phyloP scores from a whole-genome alignment of 345 rosid genomes.

The Sisymbrium altissimum region DNA sequence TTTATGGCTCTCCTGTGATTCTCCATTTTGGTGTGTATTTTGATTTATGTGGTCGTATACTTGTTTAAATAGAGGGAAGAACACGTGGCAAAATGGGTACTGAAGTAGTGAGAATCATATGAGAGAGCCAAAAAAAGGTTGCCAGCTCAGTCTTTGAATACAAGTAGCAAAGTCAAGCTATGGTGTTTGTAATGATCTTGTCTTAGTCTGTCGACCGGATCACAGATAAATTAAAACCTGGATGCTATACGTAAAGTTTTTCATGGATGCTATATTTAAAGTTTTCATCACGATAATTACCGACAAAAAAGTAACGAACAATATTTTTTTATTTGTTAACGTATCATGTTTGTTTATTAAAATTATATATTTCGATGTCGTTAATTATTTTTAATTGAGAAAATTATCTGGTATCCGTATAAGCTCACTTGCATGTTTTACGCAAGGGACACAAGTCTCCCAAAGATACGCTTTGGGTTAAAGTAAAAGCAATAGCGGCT shows the following conservation, averaged over 20 bases:
- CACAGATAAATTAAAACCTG: neutral
- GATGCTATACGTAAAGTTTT: neutral
- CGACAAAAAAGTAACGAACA: neutral
- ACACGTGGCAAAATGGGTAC: conserved; percentile 21
- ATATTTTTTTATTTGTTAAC: neutral
- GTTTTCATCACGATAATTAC: neutral
- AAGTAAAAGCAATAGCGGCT: conserved; percentile 18
- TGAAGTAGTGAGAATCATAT: conserved; percentile 8
- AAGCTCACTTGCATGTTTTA: conserved; percentile 10
- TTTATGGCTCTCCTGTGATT: conserved; percentile 36
- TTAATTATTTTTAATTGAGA: neutral
- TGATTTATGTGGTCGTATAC: neutral
- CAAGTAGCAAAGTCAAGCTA: conserved; percentile 7
- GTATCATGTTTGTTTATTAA: neutral
- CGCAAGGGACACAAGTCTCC: conserved; percentile 27
- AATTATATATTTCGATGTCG: neutral
- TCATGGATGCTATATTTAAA: neutral
- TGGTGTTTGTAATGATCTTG: conserved; percentile 33
- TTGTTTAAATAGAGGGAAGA: conserved; percentile 25
- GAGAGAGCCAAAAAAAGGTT: neutral
- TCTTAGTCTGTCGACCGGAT: conserved; percentile 15
- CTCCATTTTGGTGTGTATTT: conserved; percentile 3
- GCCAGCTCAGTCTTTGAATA: conserved; percentile 19
- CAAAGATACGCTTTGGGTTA: conserved; percentile 19
- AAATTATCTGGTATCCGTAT: neutral